Base-by-base conservation (phyloP, 768 basidiomycete species). In the Nidularia sp. region DNA sequence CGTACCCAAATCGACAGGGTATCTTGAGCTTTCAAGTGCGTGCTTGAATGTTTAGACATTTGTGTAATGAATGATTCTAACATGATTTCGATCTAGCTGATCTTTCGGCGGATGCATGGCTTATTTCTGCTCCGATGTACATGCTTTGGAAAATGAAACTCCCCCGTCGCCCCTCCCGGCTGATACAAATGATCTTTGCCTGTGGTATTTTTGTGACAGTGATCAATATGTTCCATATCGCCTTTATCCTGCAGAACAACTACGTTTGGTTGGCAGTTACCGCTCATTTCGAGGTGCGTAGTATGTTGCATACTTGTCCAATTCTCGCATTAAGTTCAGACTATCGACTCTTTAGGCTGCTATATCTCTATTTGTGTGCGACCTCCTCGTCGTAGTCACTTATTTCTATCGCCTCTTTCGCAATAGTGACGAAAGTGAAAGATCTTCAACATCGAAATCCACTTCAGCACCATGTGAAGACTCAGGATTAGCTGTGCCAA, bases 101-200 rank as follows among this genome's bases (percentile, higher is more conserved):
- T 12, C 46, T 52, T 46, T 8, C 55, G 32, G 56, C 51, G 10
- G 56, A 57, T 49, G 10, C 42, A 9, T 57, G 56, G 56, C 47
- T 57, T 9, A 44, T 55, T 35, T 31, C 35, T 12, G 50, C 50
- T 1, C 56, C 56, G 4, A 50, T 44, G 2, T 46, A 55, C 18
- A 55, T 57, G n/a, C 51, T 57, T 13, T 57, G 18, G 18, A 36
- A 47, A 13, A 49, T 50, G 47, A 50, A 49, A 32, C 50, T 55
- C 7, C 44, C 35, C 6, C 47, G 43, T 10, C 7, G 13, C 2
- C 56, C 54, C 47, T 42, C 32, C 4, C 44, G 48, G 9, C 41
- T 57, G 33, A 52, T 57, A 34, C 32, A 44, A 12, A 29, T 35
- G 13, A 54, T 57, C 22, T 55, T 57, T 34, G 18, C 34, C 3